Base-by-base conservation (phyloP, 2,329 filamentous ascomycete genomes). In the Apiospora pterosperma region DNA sequence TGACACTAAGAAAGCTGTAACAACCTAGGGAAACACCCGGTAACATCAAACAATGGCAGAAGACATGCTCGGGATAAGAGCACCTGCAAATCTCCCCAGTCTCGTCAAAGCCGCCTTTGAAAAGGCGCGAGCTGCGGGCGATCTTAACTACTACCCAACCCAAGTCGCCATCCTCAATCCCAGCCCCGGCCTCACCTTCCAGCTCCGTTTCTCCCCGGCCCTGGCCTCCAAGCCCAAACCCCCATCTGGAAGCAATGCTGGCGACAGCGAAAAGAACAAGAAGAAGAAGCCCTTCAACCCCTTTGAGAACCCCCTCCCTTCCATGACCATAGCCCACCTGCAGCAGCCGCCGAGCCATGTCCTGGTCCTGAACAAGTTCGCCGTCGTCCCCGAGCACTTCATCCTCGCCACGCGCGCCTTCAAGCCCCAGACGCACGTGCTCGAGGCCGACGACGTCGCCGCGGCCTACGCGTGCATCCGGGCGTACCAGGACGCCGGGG, bases 301-400 rank as follows among this genome's bases (percentile, higher is more conserved):
- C 4, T 93, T 93, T 74, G 87, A 85, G 38, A 80, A 86, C 65
- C 89, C 89, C 0, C 75, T 82, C 0, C 71, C 79, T 3, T 79
- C 82, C 5, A 78, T 85, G 11, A 82, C 90, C 64, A 79, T 89
- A 41, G 76, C 88, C 52, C 75, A 83, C 31, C 71, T 91, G 8
- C n/a, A n/a, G n/a, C n/a, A n/a, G n/a, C 79, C 79, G 1, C 79
- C 85, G 0, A 75, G 79, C 10, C 90, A 93, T 75, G 82, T 84
- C 65, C 81, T 92, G 48, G 86, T 93, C 1, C 79, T 93, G 44
- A 93, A 93, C 80, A 93, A 92, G 75, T 93, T 90, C 70, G 89
- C 90, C 60, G 78, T 93, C 60, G 88, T 91, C 38, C 84, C 85
- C 0, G 83, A 88, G 70, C 90, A 93, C 77, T 91, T 91, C 73